Base-by-base conservation (phyloP, 208 protist species). In the Crithidia expoeki region DNA sequence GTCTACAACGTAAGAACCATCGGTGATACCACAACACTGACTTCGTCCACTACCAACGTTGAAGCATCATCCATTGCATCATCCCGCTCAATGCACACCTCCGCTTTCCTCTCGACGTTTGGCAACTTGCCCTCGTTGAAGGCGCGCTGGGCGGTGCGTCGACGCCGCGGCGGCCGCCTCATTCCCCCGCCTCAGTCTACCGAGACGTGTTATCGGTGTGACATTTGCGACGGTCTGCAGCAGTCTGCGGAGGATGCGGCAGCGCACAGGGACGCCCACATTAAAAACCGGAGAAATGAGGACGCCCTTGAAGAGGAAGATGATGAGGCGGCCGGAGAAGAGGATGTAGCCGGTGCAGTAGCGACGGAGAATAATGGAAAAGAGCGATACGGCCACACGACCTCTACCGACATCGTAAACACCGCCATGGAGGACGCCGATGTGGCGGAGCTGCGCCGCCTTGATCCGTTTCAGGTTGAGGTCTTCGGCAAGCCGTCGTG, bases 401-500 rank as follows among this genome's bases (percentile, higher is more conserved):
- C 67, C 32, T 86, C 80, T 12, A 86, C 81, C 5, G 81, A 86
- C 75, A 86, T 89, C 61, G 72, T 74, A 40, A 89, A 86, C 75
- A 85, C 84, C 44, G 72, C 79, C 60, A 86, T 89, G 76, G 73
- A 86, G 50, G 80, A 84, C 56, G 68, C 76, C 27, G 76, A 87
- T 14, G 76, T 90, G 25, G 85, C 85, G 44, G 68, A 88, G 57
- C 67, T 88, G 51, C 85, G 82, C 59, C 84, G 79, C 55, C 60
- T 79, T 23, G 80, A 91, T 32, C 85, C 85, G 16, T 91, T 86
- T 46, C 79, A 79, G 23, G 85, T 91, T 2, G 80, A 85, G 64
- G 82, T 91, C 23, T 49, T 83, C 14, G 79, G 82, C 23, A 57
- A 74, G 27, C 76, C 80, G n/a, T 52, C 68, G 27, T 56, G 72